These are phyloP conservation scores for Brassica balearica DNA, from an alignment of 441 rosid genomes.

Conservation along the genomic window DNA sequence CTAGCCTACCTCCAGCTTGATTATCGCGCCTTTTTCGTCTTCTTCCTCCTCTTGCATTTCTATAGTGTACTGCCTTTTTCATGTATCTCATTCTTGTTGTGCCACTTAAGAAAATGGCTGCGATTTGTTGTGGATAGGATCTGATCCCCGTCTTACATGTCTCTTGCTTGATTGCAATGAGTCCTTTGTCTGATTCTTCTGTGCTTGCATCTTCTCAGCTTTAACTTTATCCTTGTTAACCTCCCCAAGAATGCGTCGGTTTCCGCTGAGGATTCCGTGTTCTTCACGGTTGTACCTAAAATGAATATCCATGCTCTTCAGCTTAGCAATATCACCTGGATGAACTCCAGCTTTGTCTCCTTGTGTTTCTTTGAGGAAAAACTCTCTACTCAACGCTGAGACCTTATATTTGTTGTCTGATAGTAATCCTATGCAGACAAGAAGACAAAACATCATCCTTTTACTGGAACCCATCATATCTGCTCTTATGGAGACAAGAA, in stretches of 20 bases:
- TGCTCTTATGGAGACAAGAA: slow-evolving; percentile 50
- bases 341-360: slow-evolving; percentile 31
- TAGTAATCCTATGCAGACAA: slow-evolving; percentile 61
- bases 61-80: slow-evolving; percentile 44
- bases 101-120: slow-evolving; percentile 39
- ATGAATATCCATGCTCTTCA: slow-evolving; percentile 47
- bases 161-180: slow-evolving; percentile 77
- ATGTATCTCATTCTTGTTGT: slow-evolving; percentile 34
- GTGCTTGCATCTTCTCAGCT: slow-evolving; percentile 45
- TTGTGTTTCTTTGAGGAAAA: slow-evolving; percentile 49
- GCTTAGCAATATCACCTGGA: slow-evolving; percentile 49
- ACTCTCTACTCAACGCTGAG: slow-evolving; percentile 52
- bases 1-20: slow-evolving; percentile 44
- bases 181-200: slow-evolving; percentile 48
- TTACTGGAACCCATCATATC: slow-evolving; percentile 57
- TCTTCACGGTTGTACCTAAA: slow-evolving; percentile 45
- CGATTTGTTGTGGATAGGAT: slow-evolving; percentile 94
- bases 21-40: slow-evolving; percentile 29
- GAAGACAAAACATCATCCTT: slow-evolving; percentile 54
- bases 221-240: slow-evolving; percentile 44
- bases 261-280: slow-evolving; percentile 37
- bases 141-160: slow-evolving; percentile 79
- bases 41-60: slow-evolving; percentile 46
- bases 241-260: slow-evolving; percentile 51
- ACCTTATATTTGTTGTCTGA: slow-evolving; percentile 54